Conservation (phyloP, 805 yeast species). For the Yamadazyma phyllophila region DNA sequence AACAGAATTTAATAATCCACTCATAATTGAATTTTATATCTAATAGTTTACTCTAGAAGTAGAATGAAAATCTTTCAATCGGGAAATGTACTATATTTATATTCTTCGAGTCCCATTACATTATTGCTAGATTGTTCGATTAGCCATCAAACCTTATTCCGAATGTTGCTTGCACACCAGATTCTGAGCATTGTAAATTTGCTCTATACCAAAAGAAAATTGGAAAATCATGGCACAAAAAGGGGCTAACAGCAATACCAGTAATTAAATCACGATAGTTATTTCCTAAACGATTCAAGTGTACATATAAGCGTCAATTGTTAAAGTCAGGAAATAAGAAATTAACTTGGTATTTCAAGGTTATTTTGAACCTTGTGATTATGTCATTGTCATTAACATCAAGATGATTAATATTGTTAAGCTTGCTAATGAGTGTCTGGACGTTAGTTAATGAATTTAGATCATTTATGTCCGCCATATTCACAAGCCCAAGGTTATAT, state of each 20-base stretch:
- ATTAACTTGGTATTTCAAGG: conserved; percentile 15
- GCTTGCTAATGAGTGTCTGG: conserved; percentile 24
- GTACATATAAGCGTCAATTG: neutral
- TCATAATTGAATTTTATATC: neutral
- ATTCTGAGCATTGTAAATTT: neutral
- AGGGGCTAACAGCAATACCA: neutral
- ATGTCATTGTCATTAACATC: conserved; percentile 28
- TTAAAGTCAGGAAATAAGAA: conserved; percentile 11
- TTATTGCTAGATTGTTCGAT: conserved; percentile 2
- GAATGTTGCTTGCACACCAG: neutral
- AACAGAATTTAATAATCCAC: conserved; percentile 1
- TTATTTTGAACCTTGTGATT: conserved; percentile 27
- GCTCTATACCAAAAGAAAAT: neutral
- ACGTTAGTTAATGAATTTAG: conserved; percentile 15
- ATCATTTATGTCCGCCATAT: conserved; percentile 10
- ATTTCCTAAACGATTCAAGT: neutral
- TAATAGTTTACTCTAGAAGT: neutral
- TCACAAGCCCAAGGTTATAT: conserved; percentile 6
- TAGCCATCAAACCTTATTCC: neutral
- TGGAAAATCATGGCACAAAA: neutral
- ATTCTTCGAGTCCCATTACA: neutral
- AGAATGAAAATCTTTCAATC: neutral
- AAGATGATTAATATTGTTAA: conserved; percentile 26
- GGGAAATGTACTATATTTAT: neutral
- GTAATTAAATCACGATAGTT: neutral